Evolutionary conservation across 345 rosid genomes (phyloP).

Genomic region (Arabidopsis arenosa): DNA sequence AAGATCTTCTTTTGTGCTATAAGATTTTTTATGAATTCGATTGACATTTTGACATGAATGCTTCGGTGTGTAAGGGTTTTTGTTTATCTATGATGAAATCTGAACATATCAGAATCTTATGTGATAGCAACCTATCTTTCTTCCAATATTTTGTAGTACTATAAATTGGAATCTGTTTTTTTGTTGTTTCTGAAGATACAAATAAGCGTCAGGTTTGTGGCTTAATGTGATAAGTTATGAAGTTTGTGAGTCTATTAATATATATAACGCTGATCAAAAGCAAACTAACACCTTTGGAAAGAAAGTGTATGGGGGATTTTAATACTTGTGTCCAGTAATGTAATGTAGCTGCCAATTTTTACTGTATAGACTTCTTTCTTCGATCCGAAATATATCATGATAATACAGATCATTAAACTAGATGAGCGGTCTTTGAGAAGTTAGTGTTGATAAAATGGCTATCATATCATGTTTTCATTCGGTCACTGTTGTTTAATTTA

Average conservation of each 20-base stretch:
- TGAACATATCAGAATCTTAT: not conserved
- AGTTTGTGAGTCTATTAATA: not conserved
- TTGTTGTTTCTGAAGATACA: not conserved
- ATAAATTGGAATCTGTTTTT: not conserved
- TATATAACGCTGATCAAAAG: not conserved
- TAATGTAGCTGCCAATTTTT: not conserved
- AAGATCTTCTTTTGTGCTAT: not conserved
- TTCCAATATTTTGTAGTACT: not conserved
- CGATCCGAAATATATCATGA: not conserved
- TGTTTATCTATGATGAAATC: not conserved
- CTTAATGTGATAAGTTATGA: not conserved
- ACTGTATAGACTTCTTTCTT: no score
- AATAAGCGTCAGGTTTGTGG: not conserved
- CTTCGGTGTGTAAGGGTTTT: not conserved
- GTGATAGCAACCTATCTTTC: not conserved
- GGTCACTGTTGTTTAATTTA: constrained; percentile 13
- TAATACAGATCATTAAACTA: not conserved
- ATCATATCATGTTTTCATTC: not conserved
- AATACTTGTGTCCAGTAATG: not conserved
- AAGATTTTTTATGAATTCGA: not conserved
- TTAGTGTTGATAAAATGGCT: not conserved
- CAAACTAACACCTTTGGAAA: not conserved
- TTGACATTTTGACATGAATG: not conserved
- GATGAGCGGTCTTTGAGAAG: constrained; percentile 6
- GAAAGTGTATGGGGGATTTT: not conserved